Percentiles rank a stretch among this genome's conserved stretches.
Conservation (phyloP, 192 early-diverging fungal species). For the Linnemannia elongata region DNA sequence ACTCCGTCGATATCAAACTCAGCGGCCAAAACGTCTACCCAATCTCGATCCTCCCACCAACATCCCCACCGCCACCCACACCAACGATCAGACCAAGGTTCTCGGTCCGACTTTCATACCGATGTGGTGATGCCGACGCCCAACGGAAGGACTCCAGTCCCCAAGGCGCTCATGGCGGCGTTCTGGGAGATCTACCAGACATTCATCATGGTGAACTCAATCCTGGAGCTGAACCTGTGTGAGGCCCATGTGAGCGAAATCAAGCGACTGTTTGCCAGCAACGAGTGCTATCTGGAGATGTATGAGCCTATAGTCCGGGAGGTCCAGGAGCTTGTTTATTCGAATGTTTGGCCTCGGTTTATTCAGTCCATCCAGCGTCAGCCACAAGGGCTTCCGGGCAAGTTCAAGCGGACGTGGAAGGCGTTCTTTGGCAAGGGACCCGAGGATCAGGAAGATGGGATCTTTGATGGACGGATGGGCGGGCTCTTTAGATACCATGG, state of each 20-base stretch:
- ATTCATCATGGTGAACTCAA: slow-evolving; percentile 41
- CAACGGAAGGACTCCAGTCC: slow-evolving; percentile 29
- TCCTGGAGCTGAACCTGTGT: slow-evolving; percentile 31
- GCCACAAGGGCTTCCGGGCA: slow-evolving; percentile 18
- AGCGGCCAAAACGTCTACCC: background rate
- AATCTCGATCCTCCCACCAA: background rate
- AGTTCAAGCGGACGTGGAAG: slow-evolving; percentile 16
- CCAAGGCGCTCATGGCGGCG: slow-evolving; percentile 27
- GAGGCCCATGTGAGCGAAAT: slow-evolving; percentile 19
- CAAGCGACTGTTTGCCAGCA: slow-evolving; percentile 18
- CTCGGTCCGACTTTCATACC: background rate
- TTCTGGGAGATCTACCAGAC: slow-evolving; percentile 51
- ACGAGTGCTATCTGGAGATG: slow-evolving; percentile 43
- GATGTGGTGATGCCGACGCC: slow-evolving; percentile 3
- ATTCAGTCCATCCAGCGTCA: slow-evolving; percentile 33
- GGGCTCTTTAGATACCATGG: background rate
- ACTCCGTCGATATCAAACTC: background rate
- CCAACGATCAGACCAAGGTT: background rate
- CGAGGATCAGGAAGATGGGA: background rate
- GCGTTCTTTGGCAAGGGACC: background rate
- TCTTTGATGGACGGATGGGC: background rate
- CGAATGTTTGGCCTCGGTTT: slow-evolving; percentile 52
- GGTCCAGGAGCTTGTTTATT: slow-evolving; percentile 46
- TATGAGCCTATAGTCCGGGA: slow-evolving; percentile 41
- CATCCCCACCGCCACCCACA: background rate